These are phyloP conservation scores for Thermothielavioides terrestris DNA, from an alignment of 495 filamentous ascomycete species.

Conservation along the genomic window DNA sequence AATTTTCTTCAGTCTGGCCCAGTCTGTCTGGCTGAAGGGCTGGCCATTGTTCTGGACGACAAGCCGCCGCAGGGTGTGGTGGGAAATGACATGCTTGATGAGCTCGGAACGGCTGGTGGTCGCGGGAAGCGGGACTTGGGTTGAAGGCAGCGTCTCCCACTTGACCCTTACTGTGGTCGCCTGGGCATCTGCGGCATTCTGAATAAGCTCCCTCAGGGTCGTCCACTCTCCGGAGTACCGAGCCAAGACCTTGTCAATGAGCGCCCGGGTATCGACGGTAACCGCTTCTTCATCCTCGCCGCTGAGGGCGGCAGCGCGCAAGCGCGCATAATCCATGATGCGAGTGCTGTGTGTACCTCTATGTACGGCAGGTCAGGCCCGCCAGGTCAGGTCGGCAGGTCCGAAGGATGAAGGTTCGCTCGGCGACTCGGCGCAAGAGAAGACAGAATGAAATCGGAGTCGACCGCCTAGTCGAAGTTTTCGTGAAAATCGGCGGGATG, in stretches of 20 bases:
- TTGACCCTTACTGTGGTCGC: constrained; percentile 83
- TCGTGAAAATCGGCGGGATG: neutral
- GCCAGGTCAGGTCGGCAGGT: neutral
- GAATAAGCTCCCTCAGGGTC: constrained; percentile 82
- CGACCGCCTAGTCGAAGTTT: too few relatives aligned
- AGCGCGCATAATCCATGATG: constrained; percentile 69
- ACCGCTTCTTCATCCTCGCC: constrained; percentile 94
- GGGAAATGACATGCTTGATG: constrained; percentile 70
- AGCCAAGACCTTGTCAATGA: constrained; percentile 96
- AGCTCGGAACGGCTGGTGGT: constrained; percentile 56
- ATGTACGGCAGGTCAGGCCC: neutral
- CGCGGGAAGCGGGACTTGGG: constrained; percentile 60
- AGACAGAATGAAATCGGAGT: neutral
- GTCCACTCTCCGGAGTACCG: constrained; percentile 92
- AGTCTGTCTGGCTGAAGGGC: constrained; percentile 78
- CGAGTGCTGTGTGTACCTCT: too few relatives aligned
- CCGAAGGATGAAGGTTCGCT: neutral
- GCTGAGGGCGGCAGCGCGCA: constrained; percentile 78
- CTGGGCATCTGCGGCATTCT: constrained; percentile 94
- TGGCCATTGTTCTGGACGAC: constrained; percentile 86
- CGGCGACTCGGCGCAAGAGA: neutral
- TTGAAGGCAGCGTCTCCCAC: constrained; percentile 80
- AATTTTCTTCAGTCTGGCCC: constrained; percentile 88
- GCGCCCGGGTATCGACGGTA: constrained; percentile 89
- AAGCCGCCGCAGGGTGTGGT: constrained; percentile 76